These are phyloP conservation scores for Aschersonia sp. DNA, from an alignment of 2,329 filamentous ascomycete genomes.

Conservation along the genomic window DNA sequence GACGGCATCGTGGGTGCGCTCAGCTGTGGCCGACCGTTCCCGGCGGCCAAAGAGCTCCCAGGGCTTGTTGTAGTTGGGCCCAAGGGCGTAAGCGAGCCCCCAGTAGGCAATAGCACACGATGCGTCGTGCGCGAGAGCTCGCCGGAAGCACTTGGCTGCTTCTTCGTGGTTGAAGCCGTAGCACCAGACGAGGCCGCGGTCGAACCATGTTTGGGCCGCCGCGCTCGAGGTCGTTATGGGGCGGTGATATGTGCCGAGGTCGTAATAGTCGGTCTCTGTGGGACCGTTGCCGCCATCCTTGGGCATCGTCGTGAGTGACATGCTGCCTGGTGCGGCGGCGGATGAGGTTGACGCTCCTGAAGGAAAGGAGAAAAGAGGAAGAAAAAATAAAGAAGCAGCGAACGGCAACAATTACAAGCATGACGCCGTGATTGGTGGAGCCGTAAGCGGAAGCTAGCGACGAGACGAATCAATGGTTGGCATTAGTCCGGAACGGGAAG, in stretches of 20 bases:
- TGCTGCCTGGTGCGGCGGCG: too few species aligned
- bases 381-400: neutral
- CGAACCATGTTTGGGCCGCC: conserved; percentile 51
- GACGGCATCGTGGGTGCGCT: conserved; percentile 15
- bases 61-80: conserved; percentile 65
- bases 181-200: conserved; percentile 57
- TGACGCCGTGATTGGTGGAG: neutral
- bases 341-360: neutral
- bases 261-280: conserved; percentile 27
- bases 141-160: conserved; percentile 47
- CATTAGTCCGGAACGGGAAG: neutral
- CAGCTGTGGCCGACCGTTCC: conserved; percentile 38
- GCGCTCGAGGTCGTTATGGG: conserved; percentile 34
- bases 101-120: conserved; percentile 50
- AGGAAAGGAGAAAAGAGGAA: neutral
- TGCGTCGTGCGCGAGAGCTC: conserved; percentile 37
- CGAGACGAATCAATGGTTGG: neutral
- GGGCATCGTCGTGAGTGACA: neutral
- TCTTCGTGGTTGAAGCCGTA: conserved; percentile 70
- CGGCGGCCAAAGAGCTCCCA: conserved; percentile 55
- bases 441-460: neutral
- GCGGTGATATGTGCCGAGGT: conserved; percentile 46
- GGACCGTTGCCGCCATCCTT: neutral
- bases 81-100: conserved; percentile 56
- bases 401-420: neutral